Evolutionary conservation across 2,329 filamentous ascomycete species (phyloP), one percentile per base, ranked within the genome.

Genomic region (Didymellaceae sp.): DNA sequence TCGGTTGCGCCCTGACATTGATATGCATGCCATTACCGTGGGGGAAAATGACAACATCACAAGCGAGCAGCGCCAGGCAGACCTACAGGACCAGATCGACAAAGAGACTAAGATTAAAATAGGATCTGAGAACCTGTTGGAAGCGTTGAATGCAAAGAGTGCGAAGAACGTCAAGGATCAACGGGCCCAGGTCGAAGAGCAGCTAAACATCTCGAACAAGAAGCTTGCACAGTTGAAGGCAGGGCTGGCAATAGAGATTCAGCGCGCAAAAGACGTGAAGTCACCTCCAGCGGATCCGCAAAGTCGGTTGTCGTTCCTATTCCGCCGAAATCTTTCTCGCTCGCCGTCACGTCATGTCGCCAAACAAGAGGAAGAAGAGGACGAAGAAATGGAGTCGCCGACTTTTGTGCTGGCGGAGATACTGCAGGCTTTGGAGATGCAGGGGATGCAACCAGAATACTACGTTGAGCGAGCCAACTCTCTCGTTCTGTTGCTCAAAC

Each of bases 51-150:
- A 85, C 52, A 74, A 65, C 61, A 77, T 62, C 55, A 81, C 80
- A 8, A 81, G 86, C 11, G 91, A 96, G 71, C 86, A 91, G 73
- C 83, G 86, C 31, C 85, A 96, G 64, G 83, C 86, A 17, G 80
- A 84, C 42, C 82, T 97, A 56, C 87, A 88, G 66, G 92, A 97
- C 63, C 85, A 88, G 67, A 87, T 99, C 58, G 93, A 91, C 61
- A 93, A 95, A 66, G 95, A 99, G 77, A 87, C 92, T 77, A 97
- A 97, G 80, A 97, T 99, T 71, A 97, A 96, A 74, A 89, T 93
- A 65, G 94, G 94, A 16, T 97, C 93, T 50, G 94, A 99, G 78
- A 99, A 99, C 71, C 87, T 99, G 84, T 80, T 99, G 30, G 94
- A 99, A 77, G 94, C 94, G 10, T 78, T 99, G 59, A 91, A 97